A percentile compares a stretch with the other conserved stretches of the same genome.
phyloP scores from a whole-genome alignment of 148 eudicot genomes.

The Cornus suecica region DNA sequence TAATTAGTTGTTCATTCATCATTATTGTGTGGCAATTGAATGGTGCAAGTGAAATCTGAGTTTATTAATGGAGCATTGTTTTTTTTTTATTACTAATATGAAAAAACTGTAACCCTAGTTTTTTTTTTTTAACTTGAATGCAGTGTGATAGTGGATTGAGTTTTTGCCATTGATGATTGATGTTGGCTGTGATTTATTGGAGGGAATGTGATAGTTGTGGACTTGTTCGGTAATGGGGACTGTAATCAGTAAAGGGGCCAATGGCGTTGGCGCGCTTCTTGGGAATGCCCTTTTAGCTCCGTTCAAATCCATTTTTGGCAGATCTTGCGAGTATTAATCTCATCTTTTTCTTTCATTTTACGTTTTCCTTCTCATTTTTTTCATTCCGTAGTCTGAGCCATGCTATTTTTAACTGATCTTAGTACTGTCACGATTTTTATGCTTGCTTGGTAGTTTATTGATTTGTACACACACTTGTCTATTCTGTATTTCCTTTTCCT shows the following conservation, averaged over 20 bases:
- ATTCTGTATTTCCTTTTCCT: too few species aligned
- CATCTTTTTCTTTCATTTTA: background rate
- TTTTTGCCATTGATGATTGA: background rate
- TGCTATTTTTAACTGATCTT: too few species aligned
- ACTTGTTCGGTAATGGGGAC: slow-evolving; percentile 25
- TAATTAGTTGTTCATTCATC: background rate
- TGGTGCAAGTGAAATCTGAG: background rate
- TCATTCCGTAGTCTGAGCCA: too few species aligned
- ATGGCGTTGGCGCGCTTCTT: slow-evolving; percentile 29
- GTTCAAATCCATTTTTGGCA: slow-evolving; percentile 33
- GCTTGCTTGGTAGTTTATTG: too few species aligned
- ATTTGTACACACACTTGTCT: too few species aligned
- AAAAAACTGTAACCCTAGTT: too few species aligned
- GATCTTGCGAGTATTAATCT: slow-evolving; percentile 43
- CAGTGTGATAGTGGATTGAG: background rate
- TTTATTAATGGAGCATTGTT: too few species aligned
- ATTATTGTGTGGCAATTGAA: background rate
- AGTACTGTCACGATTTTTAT: too few species aligned
- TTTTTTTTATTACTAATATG: too few species aligned
- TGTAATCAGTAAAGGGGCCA: slow-evolving; percentile 31
- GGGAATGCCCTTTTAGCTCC: slow-evolving; percentile 36
- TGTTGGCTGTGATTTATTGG: background rate
- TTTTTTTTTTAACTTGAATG: background rate
- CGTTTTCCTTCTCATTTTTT: background rate
- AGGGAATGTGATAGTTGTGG: background rate